Base-by-base conservation (phyloP, 768 basidiomycete species). In the Boletus insuetus region DNA sequence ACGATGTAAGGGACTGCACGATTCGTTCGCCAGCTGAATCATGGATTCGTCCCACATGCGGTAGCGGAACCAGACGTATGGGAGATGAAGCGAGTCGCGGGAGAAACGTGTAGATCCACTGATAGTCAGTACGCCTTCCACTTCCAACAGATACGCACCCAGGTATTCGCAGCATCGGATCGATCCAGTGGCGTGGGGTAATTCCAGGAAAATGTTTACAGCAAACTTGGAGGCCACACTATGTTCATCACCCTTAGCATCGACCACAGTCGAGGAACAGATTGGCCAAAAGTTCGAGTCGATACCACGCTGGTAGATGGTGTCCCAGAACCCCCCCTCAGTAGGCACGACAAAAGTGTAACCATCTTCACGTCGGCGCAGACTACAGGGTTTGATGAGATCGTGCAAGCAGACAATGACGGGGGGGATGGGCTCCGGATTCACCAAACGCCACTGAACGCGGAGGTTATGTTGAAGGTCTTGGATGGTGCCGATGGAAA, bases 191-290 rank as follows among this genome's bases (percentile, higher is more conserved):
- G 44, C 3, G 29, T 45, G n/a, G 6, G 49, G 35, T 2, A 47
- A 0, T 46, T 69, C 61, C 17, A 63, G 10, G 26, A 69, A 69
- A 0, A 69, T 44, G 42, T 71, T 71, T 3, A 69, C 59, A 17
- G 69, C 65, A 16, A 65, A 65, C 12, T 49, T 45, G 17, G 60
- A 55, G 13, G 58, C 59, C 8, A 58, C 53, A 26, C 59, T 46
- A 6, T 64, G 53, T 44, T 64, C 17, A 14, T 35, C 34, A 14
- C 34, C 14, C 34, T 35, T 13, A 7, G 44, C 47, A 1, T 52
- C 42, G 49, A 68, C 51, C 3, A 4, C 6, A 6, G 22, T 9
- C 3, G 40, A 39, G 22, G 39, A 35, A 16, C 52, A 8, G 6
- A 59, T 10, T 0, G 63, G 56, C 48, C 58, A 49, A 31, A 26